Conservation (phyloP, 108 stramenopile species). For the Schizochytrium sp. region DNA sequence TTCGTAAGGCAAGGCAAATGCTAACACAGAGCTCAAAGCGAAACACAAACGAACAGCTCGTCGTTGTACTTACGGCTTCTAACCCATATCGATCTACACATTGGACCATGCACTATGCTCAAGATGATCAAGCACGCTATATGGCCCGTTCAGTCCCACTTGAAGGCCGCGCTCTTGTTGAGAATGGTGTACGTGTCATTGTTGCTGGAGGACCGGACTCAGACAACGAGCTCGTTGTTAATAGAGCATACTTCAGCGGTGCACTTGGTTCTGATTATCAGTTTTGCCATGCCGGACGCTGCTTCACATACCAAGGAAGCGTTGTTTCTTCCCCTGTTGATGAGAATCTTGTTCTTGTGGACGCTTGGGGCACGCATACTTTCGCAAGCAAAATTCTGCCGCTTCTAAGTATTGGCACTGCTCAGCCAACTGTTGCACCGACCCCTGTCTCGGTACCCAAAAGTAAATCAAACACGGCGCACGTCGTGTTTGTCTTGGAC, state of each 20-base stretch:
- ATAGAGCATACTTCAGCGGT: neutral
- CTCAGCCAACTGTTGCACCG: neutral
- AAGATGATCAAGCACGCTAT: neutral
- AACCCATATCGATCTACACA: neutral
- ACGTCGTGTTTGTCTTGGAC: neutral
- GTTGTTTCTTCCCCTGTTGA: neutral
- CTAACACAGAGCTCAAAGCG: neutral
- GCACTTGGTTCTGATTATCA: neutral
- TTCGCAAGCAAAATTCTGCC: neutral
- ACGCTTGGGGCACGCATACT: neutral
- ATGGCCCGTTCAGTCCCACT: constrained; percentile 4
- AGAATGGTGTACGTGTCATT: neutral
- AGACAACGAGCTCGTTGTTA: neutral
- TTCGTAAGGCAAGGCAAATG: neutral
- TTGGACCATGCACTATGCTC: neutral
- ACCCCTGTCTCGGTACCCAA: neutral
- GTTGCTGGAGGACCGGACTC: neutral
- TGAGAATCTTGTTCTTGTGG: neutral
- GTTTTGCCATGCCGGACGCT: neutral
- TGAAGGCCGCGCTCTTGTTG: neutral
- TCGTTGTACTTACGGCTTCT: neutral
- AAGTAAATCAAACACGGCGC: neutral
- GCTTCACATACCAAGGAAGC: constrained; percentile 3
- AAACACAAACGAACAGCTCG: neutral
- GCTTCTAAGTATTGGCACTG: neutral